These are phyloP conservation scores for Anthostomella pinea DNA, from an alignment of 2,329 filamentous ascomycete species.

Conservation along the genomic window DNA sequence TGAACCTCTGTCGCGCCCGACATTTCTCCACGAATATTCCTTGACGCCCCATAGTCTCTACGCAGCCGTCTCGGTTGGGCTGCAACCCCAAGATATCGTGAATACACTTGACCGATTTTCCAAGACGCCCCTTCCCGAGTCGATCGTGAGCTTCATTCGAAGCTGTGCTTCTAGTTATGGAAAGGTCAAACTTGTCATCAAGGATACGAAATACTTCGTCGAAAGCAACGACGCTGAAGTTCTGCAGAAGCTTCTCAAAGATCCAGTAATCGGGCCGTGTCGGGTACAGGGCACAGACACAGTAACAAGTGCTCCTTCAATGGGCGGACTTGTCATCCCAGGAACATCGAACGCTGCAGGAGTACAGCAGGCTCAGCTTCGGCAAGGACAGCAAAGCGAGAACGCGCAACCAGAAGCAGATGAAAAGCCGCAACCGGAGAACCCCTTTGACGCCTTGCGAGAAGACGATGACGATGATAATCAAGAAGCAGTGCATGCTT, in stretches of 20 bases:
- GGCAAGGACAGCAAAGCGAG: slow-evolving; percentile 32
- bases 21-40: slow-evolving; percentile 89
- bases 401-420: slow-evolving; percentile 45
- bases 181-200: slow-evolving; percentile 91
- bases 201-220: slow-evolving; percentile 91
- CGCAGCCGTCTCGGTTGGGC: slow-evolving; percentile 90
- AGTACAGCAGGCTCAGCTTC: slow-evolving; percentile 66
- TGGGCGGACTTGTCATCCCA: slow-evolving; percentile 85
- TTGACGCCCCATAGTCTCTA: slow-evolving; percentile 92
- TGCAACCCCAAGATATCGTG: slow-evolving; percentile 86
- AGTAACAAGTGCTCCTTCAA: slow-evolving; percentile 81
- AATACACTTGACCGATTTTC: slow-evolving; percentile 82
- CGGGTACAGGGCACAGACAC: slow-evolving; percentile 70
- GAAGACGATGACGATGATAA: slow-evolving; percentile 85
- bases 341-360: slow-evolving; percentile 92
- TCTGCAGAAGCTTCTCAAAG: slow-evolving; percentile 81
- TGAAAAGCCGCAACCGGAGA: slow-evolving; percentile 56
- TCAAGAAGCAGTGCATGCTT: slow-evolving; percentile 84
- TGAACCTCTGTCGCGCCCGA: slow-evolving; percentile 86
- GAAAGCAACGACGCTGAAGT: slow-evolving; percentile 88
- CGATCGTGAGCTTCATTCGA: slow-evolving; percentile 73
- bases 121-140: slow-evolving; percentile 82
- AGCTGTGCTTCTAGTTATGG: slow-evolving; percentile 87
- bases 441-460: slow-evolving; percentile 70
- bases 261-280: slow-evolving; percentile 75